Percentiles rank a stretch among this genome's conserved stretches.
Conservation (phyloP, 2,329 filamentous ascomycete species). For the Curvularia spicifera region DNA sequence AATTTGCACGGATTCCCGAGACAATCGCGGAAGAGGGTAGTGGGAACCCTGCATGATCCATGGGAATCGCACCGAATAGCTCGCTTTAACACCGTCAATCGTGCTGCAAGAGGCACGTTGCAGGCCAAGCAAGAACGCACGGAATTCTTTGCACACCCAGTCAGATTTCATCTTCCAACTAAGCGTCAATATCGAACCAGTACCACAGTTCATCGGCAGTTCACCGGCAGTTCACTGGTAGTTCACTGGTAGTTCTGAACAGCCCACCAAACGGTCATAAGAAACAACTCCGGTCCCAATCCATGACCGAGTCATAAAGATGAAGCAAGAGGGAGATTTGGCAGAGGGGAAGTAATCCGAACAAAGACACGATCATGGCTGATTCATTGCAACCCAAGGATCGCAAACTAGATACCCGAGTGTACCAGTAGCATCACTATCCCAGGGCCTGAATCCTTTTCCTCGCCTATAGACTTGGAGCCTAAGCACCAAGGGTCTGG, state of each 20-base stretch:
- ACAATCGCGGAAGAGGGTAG: conserved; percentile 6
- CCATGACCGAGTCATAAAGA: background rate
- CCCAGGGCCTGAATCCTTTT: background rate
- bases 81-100: background rate
- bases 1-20: conserved; percentile 7
- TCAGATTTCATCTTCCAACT: background rate
- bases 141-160: background rate
- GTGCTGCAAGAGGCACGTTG: background rate
- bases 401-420: background rate
- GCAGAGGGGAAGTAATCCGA: background rate
- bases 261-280: background rate
- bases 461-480: background rate
- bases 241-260: background rate
- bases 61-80: conserved; percentile 8
- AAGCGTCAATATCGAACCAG: background rate
- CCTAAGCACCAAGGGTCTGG: background rate
- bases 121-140: background rate
- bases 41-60: background rate
- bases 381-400: background rate
- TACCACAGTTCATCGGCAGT: background rate
- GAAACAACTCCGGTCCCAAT: background rate
- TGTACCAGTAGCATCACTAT: background rate
- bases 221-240: background rate
- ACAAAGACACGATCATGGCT: background rate
- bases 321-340: background rate